phyloP scores from a whole-genome alignment of 106 monocot species.

The Posidonia australis region DNA sequence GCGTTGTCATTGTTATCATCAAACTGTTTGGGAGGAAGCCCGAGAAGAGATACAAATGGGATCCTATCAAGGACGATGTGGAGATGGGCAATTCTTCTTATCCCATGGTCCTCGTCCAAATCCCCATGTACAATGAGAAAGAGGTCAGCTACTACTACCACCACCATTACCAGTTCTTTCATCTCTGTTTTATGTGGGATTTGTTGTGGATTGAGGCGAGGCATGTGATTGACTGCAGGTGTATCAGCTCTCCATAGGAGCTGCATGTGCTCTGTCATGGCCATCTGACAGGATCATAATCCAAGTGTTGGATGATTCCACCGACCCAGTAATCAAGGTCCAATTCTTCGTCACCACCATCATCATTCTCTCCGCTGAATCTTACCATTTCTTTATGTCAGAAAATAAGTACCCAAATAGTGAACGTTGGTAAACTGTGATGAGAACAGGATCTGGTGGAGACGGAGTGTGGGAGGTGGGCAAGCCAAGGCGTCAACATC shows the following conservation, averaged over 20 bases:
- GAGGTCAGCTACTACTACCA: not conserved
- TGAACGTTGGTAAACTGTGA: not conserved
- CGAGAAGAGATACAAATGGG: slow-evolving; percentile 35
- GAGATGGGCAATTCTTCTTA: slow-evolving; percentile 31
- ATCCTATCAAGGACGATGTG: slow-evolving; percentile 29
- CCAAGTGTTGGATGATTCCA: slow-evolving; percentile 26
- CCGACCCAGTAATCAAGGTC: slow-evolving; percentile 21
- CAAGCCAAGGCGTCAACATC: slow-evolving; percentile 22
- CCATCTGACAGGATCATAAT: slow-evolving; percentile 22
- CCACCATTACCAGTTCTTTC: too few relatives aligned
- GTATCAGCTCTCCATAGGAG: slow-evolving; percentile 21
- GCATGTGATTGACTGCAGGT: slow-evolving; percentile 5
- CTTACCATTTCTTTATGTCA: not conserved
- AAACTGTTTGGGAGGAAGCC: slow-evolving; percentile 7
- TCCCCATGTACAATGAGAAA: slow-evolving; percentile 26
- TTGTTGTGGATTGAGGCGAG: not conserved
- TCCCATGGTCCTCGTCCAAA: slow-evolving; percentile 22
- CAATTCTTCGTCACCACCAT: not conserved
- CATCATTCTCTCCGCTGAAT: not conserved
- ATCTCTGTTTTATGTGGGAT: not conserved
- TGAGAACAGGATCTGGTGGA: slow-evolving; percentile 24
- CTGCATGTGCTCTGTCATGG: slow-evolving; percentile 28
- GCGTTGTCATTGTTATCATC: slow-evolving; percentile 3
- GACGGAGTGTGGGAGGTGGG: slow-evolving; percentile 20
- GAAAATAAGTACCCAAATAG: not conserved